Evolutionary conservation across 495 filamentous ascomycete species (phyloP).

Genomic region (Sordaria brevicollis): DNA sequence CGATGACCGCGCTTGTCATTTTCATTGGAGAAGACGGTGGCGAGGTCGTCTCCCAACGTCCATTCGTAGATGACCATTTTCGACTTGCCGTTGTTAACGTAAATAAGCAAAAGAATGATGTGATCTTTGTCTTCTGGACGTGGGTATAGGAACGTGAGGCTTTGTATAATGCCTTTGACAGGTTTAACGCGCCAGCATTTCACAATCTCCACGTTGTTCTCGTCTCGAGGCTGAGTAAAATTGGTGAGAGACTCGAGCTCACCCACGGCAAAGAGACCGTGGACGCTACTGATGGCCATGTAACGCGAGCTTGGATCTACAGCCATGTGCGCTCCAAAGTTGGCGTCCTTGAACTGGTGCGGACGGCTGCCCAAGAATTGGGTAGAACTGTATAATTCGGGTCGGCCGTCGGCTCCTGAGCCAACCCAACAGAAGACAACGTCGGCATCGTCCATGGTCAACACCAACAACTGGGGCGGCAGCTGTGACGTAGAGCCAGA

Average conservation of each 20-base stretch:
- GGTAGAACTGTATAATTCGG: slow-evolving; percentile 45
- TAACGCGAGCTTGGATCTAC: slow-evolving; percentile 61
- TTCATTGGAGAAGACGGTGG: slow-evolving; percentile 26
- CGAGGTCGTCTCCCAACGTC: slow-evolving; percentile 39
- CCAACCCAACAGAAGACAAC: slow-evolving; percentile 61
- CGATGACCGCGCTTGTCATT: slow-evolving; percentile 34
- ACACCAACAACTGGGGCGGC: slow-evolving; percentile 66
- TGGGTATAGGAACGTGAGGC: slow-evolving; percentile 81
- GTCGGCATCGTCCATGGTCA: slow-evolving; percentile 59
- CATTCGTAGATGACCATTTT: slow-evolving; percentile 67
- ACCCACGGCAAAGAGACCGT: slow-evolving; percentile 46
- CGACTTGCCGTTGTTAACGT: slow-evolving; percentile 49
- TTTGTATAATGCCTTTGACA: slow-evolving; percentile 64
- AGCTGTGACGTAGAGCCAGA: slow-evolving; percentile 19
- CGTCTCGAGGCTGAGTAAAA: slow-evolving; percentile 30
- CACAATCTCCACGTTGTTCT: slow-evolving; percentile 31
- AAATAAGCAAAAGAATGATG: slow-evolving; percentile 65
- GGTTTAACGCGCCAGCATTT: slow-evolving; percentile 43
- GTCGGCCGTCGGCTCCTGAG: slow-evolving; percentile 27
- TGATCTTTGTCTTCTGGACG: slow-evolving; percentile 50
- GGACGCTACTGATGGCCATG: slow-evolving; percentile 32
- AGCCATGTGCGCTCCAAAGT: slow-evolving; percentile 65
- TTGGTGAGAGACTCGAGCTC: slow-evolving; percentile 42
- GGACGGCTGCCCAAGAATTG: slow-evolving; percentile 43
- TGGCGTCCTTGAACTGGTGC: slow-evolving; percentile 19